Evolutionary conservation across 2,329 filamentous ascomycete genomes (phyloP).

Genomic region (Diaporthe sp.): DNA sequence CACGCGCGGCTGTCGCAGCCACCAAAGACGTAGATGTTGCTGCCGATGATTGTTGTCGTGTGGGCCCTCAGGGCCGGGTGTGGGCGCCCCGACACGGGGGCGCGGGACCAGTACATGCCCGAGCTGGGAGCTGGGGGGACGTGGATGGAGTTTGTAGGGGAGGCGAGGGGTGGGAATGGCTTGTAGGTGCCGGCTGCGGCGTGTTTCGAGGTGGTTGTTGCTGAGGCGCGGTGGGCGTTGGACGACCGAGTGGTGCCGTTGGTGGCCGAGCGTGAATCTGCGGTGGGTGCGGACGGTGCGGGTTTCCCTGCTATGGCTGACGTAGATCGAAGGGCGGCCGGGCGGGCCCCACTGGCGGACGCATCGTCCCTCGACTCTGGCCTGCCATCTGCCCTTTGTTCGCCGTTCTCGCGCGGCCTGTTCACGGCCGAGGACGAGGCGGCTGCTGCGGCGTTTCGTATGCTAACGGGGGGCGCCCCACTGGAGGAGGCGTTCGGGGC

Average conservation of each 20-base stretch:
- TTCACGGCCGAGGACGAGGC: slow-evolving; percentile 32
- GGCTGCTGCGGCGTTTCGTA: slow-evolving; percentile 32
- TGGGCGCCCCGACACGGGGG: slow-evolving; percentile 71
- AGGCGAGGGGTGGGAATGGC: slow-evolving; percentile 68
- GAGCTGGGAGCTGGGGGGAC: slow-evolving; percentile 74
- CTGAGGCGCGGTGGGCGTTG: slow-evolving; percentile 26
- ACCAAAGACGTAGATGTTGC: slow-evolving; percentile 77
- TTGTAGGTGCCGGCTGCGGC: slow-evolving; percentile 52
- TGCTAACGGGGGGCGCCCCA: slow-evolving; percentile 36
- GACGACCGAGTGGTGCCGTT: slow-evolving; percentile 35
- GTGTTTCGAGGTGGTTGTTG: slow-evolving; percentile 43
- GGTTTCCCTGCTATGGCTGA: slow-evolving; percentile 61
- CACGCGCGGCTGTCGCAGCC: slow-evolving; percentile 76
- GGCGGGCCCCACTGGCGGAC: slow-evolving; percentile 52
- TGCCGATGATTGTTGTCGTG: slow-evolving; percentile 75
- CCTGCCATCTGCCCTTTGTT: slow-evolving; percentile 43
- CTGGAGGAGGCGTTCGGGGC: slow-evolving; percentile 42
- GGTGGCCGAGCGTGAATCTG: slow-evolving; percentile 43
- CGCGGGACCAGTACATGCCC: slow-evolving; percentile 80
- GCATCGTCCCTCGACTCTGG: slow-evolving; percentile 45
- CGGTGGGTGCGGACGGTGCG: slow-evolving; percentile 42
- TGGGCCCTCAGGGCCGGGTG: slow-evolving; percentile 75
- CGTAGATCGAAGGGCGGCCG: slow-evolving; percentile 63
- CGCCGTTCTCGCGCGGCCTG: slow-evolving; percentile 40
- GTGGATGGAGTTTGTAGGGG: slow-evolving; percentile 68